phyloP scores from a whole-genome alignment of 192 early-diverging fungal genomes.

The Backusella morwellensis region DNA sequence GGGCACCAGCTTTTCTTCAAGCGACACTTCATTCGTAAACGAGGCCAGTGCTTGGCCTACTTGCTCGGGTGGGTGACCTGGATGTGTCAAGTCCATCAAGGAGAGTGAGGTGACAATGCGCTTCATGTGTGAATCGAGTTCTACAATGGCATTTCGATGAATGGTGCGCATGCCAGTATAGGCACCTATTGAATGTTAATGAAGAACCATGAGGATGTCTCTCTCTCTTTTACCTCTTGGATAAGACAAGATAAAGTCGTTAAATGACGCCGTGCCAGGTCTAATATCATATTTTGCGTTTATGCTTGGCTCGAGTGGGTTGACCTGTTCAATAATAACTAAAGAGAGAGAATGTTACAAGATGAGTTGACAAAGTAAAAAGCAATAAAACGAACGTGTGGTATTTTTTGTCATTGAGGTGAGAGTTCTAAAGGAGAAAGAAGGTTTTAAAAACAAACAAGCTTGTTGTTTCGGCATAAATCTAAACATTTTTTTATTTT shows the following conservation, averaged over 20 bases:
- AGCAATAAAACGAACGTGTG: background rate
- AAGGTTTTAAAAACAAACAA: background rate
- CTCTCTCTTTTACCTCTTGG: slow-evolving; percentile 25
- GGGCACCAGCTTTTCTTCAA: slow-evolving; percentile 33
- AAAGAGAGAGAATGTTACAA: background rate
- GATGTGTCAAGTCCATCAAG: slow-evolving; percentile 41
- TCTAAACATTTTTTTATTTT: background rate
- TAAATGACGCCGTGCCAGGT: slow-evolving; percentile 4
- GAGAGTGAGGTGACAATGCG: slow-evolving; percentile 50
- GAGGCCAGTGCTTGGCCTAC: slow-evolving; percentile 25
- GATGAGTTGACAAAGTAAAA: background rate
- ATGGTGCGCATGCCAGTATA: slow-evolving; percentile 69
- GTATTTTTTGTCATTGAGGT: background rate
- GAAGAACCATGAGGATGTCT: background rate
- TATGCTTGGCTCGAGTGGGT: background rate
- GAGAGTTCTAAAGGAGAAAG: background rate
- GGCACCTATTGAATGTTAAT: slow-evolving; percentile 36
- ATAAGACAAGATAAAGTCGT: slow-evolving; percentile 32
- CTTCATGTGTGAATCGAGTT: slow-evolving; percentile 50
- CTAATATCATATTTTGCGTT: slow-evolving; percentile 11
- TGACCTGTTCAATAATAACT: slow-evolving; percentile 33
- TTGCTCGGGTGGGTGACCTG: background rate
- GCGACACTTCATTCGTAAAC: slow-evolving; percentile 32
- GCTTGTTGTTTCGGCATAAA: background rate
- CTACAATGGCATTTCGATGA: slow-evolving; percentile 46